Conservation (phyloP, 2,329 filamentous ascomycete genomes). For the Fusarium graminum region DNA sequence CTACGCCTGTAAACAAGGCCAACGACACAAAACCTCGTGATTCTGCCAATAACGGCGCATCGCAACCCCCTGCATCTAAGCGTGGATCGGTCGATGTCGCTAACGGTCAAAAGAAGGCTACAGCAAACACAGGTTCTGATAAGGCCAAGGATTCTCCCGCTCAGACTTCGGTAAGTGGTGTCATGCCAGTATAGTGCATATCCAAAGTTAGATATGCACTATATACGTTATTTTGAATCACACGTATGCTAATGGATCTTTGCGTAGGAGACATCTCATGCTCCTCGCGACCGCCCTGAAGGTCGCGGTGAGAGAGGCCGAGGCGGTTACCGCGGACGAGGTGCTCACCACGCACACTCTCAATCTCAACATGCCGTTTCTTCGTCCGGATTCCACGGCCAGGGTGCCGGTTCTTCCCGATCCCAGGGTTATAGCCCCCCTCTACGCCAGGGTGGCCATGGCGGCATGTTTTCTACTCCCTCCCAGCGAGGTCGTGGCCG, state of each 20-base stretch:
- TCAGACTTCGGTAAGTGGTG: conserved; percentile 56
- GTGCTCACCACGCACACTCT: conserved; percentile 57
- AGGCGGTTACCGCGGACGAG: conserved; percentile 62
- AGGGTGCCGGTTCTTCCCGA: conserved; percentile 53
- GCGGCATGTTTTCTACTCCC: conserved; percentile 52
- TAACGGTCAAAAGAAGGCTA: conserved; percentile 59
- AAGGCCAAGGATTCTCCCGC: conserved; percentile 58
- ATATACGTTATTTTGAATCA: not conserved
- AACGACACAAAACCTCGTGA: conserved; percentile 56
- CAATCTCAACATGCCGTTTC: conserved; percentile 52
- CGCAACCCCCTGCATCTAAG: conserved; percentile 58
- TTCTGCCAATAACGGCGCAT: conserved; percentile 54
- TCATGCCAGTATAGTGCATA: not conserved
- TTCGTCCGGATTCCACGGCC: conserved; percentile 51
- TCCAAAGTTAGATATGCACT: not conserved
- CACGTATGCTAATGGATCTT: conserved; percentile 17
- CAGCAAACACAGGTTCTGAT: conserved; percentile 53
- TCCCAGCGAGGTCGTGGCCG: conserved; percentile 55
- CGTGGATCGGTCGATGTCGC: conserved; percentile 59
- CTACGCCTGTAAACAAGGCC: conserved; percentile 50
- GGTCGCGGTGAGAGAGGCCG: conserved; percentile 58
- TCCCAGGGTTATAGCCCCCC: conserved; percentile 60
- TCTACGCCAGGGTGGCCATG: conserved; percentile 57
- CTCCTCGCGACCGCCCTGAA: conserved; percentile 54
- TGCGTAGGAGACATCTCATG: conserved; percentile 48